Evolutionary conservation across 2,329 filamentous ascomycete genomes (phyloP).

Genomic region (Sphaerostilbella broomeana): DNA sequence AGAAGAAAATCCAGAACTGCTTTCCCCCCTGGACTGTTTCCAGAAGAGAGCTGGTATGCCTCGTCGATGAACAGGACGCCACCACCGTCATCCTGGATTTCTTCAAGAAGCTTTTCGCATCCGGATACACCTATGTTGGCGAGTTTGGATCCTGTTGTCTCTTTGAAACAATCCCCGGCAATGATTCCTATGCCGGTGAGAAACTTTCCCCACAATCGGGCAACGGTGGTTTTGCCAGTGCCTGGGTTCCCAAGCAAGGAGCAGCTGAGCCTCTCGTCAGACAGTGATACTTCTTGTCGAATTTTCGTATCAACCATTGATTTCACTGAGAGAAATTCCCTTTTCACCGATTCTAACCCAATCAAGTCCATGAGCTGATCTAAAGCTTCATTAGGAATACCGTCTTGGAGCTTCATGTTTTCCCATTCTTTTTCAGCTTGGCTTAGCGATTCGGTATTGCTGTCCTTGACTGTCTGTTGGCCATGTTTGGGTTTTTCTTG

Average conservation of each 20-base stretch:
- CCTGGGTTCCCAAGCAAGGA: conserved; percentile 67
- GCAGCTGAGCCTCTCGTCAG: conserved; percentile 54
- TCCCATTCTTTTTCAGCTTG: conserved; percentile 53
- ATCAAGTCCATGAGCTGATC: conserved; percentile 64
- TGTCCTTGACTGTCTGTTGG: neutral
- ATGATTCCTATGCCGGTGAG: conserved; percentile 56
- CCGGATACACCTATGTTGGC: conserved; percentile 54
- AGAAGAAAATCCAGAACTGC: conserved; percentile 65
- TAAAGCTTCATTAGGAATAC: conserved; percentile 44
- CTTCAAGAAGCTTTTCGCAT: conserved; percentile 43
- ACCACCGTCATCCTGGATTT: conserved; percentile 51
- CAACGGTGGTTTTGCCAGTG: conserved; percentile 75
- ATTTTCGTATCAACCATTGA: conserved; percentile 52
- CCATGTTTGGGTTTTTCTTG: neutral
- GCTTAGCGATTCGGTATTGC: conserved; percentile 5
- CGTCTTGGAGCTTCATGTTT: conserved; percentile 47
- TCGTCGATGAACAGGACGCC: conserved; percentile 74
- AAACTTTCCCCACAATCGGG: conserved; percentile 61
- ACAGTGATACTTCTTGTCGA: conserved; percentile 50
- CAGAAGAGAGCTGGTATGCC: conserved; percentile 64
- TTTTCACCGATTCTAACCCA: conserved; percentile 64
- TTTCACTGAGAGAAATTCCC: conserved; percentile 57
- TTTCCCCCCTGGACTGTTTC: conserved; percentile 49
- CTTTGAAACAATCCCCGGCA: conserved; percentile 52
- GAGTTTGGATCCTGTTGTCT: conserved; percentile 62